Conservation (phyloP, 495 filamentous ascomycete species). For the Penicillium canariense region DNA sequence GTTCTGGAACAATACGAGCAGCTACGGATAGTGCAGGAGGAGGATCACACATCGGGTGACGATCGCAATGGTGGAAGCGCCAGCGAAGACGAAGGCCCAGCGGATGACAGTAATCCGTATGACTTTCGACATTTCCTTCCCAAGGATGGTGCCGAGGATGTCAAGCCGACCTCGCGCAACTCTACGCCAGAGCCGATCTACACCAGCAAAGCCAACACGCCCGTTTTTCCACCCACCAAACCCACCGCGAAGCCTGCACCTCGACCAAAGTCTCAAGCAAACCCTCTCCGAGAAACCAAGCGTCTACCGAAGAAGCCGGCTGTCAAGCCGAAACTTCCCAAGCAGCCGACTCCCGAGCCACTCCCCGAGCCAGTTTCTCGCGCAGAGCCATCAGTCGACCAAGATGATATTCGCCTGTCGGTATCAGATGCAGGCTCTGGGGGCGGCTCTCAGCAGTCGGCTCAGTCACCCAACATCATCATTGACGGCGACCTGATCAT, state of each 20-base stretch:
- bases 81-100: slow-evolving; percentile 43
- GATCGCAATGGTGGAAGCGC: slow-evolving; percentile 40
- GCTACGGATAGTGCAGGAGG: slow-evolving; percentile 41
- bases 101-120: slow-evolving; percentile 55
- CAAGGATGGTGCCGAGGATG: slow-evolving; percentile 34
- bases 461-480: slow-evolving; percentile 47
- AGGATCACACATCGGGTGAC: slow-evolving; percentile 38
- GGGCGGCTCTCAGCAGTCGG: slow-evolving; percentile 33
- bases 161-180: slow-evolving; percentile 35
- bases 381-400: slow-evolving; percentile 17
- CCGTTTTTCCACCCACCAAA: slow-evolving; percentile 26
- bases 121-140: slow-evolving; percentile 59
- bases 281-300: slow-evolving; percentile 36
- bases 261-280: slow-evolving; percentile 33
- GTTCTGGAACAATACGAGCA: slow-evolving; percentile 47
- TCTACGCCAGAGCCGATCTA: slow-evolving; percentile 39
- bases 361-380: slow-evolving; percentile 17
- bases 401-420: slow-evolving; percentile 24
- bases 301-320: slow-evolving; percentile 21
- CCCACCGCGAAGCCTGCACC: slow-evolving; percentile 31
- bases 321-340: slow-evolving; percentile 13
- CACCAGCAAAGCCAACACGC: slow-evolving; percentile 37
- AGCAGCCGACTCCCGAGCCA: slow-evolving; percentile 7
- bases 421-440: slow-evolving; percentile 36
- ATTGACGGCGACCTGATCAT: slow-evolving; percentile 50